Evolutionary conservation across 78 protist species (phyloP).

Genomic region (Thecamonas trahens): DNA sequence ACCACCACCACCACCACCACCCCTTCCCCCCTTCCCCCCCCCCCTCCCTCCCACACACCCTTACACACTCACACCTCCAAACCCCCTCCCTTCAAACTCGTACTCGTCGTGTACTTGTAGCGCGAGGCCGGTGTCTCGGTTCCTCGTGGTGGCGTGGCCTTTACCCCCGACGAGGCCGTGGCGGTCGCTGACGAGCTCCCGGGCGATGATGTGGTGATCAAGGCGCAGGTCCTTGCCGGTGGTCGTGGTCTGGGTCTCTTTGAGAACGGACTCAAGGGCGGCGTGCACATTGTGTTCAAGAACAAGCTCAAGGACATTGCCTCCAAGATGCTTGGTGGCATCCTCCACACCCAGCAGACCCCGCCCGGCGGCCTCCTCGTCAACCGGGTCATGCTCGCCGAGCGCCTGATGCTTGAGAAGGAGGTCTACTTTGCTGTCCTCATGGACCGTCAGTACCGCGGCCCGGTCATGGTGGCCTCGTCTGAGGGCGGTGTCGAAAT

Average conservation of each 20-base stretch:
- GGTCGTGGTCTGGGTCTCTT: constrained; percentile 96
- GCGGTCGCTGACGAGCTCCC: neutral
- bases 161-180: constrained; percentile 18
- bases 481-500: constrained; percentile 91
- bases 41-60: neutral
- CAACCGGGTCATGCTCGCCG: constrained; percentile 38
- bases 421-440: constrained; percentile 95
- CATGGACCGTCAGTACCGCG: constrained; percentile 78
- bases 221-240: constrained; percentile 94
- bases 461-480: constrained; percentile 47
- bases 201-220: constrained; percentile 61
- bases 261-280: constrained; percentile 84
- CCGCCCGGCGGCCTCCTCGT: constrained; percentile 68
- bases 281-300: constrained; percentile 63
- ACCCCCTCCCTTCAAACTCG: constrained; percentile 44
- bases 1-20: too few relatives aligned
- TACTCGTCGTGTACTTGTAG: constrained; percentile 25
- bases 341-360: constrained; percentile 90
- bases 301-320: constrained; percentile 44
- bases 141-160: constrained; percentile 18
- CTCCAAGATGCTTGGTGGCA: constrained; percentile 81
- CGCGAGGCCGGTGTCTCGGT: neutral
- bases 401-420: constrained; percentile 32
- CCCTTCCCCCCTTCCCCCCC: too few relatives aligned
- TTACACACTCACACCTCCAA: neutral